A percentile compares a stretch with the other conserved stretches of the same genome.
Evolutionary conservation across 352 stramenopile species (phyloP).

Genomic region (Pythium inflatum): DNA sequence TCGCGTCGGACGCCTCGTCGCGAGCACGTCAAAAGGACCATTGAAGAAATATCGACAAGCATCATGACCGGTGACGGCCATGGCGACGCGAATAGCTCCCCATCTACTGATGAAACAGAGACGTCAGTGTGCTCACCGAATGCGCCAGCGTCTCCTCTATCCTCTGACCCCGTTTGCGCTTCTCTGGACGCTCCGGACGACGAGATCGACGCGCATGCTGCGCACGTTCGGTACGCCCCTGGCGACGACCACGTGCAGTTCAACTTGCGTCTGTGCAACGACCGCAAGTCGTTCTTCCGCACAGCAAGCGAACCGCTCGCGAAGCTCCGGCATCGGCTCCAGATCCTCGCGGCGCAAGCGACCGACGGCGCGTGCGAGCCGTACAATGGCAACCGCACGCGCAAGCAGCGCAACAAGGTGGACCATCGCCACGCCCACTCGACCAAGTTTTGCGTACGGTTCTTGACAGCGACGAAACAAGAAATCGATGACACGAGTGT

Average conservation of each 20-base stretch:
- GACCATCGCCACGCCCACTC: slow-evolving; percentile 26
- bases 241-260: slow-evolving; percentile 58
- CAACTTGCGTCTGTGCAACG: slow-evolving; percentile 48
- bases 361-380: neutral
- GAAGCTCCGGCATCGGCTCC: slow-evolving; percentile 62
- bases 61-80: neutral
- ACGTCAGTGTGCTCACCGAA: neutral
- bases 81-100: neutral
- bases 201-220: slow-evolving; percentile 35
- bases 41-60: neutral
- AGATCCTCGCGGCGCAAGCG: slow-evolving; percentile 48
- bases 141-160: neutral
- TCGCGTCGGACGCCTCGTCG: neutral
- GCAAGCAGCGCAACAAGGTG: slow-evolving; percentile 26
- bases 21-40: neutral
- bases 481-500: slow-evolving; percentile 43
- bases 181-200: neutral
- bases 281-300: slow-evolving; percentile 61
- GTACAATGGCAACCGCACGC: slow-evolving; percentile 7
- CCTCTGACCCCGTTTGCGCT: neutral
- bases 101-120: neutral
- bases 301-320: slow-evolving; percentile 46
- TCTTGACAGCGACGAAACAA: slow-evolving; percentile 38
- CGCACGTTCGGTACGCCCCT: slow-evolving; percentile 49
- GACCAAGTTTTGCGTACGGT: slow-evolving; percentile 43